A percentile compares a stretch with the other conserved stretches of the same genome.
Conservation (phyloP, 352 stramenopile species). For the Phytopythium oedochilum region DNA sequence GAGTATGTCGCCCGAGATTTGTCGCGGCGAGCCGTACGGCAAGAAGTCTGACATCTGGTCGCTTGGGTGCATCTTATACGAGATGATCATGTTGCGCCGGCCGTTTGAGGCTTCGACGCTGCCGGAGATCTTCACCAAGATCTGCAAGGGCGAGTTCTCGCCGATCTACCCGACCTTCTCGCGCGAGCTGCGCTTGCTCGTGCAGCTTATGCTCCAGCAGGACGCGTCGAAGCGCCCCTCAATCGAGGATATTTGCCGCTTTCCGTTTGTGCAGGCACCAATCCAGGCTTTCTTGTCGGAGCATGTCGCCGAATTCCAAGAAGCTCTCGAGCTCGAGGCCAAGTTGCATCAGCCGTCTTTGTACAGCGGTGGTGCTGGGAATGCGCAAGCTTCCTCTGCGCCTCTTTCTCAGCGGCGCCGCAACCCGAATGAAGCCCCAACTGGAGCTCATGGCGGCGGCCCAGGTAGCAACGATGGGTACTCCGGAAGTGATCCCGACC, state of each 20-base stretch:
- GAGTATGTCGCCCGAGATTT: constrained; percentile 89
- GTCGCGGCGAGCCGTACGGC: constrained; percentile 79
- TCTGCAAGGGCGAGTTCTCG: constrained; percentile 84
- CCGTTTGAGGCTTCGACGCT: constrained; percentile 82
- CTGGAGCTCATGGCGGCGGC: background rate
- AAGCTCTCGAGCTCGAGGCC: constrained; percentile 81
- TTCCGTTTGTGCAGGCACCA: constrained; percentile 79
- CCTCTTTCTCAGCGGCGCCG: constrained; percentile 39
- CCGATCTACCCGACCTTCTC: constrained; percentile 75
- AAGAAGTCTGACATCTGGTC: constrained; percentile 91
- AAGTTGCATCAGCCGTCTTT: constrained; percentile 81
- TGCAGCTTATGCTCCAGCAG: constrained; percentile 87
- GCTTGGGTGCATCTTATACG: constrained; percentile 86
- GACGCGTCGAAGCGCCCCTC: constrained; percentile 81
- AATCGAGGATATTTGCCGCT: constrained; percentile 88
- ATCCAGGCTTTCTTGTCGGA: constrained; percentile 85
- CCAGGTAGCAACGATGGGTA: constrained; percentile 23
- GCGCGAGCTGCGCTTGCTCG: constrained; percentile 73
- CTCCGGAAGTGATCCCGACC: constrained; percentile 22
- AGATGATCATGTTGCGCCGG: constrained; percentile 86
- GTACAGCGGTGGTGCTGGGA: constrained; percentile 37
- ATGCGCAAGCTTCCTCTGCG: constrained; percentile 25
- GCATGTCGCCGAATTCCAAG: constrained; percentile 83
- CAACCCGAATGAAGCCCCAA: constrained; percentile 35
- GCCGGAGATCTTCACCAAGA: constrained; percentile 86